Conservation (phyloP, 192 early-diverging fungal genomes). For the Gamsiella multidivaricata region DNA sequence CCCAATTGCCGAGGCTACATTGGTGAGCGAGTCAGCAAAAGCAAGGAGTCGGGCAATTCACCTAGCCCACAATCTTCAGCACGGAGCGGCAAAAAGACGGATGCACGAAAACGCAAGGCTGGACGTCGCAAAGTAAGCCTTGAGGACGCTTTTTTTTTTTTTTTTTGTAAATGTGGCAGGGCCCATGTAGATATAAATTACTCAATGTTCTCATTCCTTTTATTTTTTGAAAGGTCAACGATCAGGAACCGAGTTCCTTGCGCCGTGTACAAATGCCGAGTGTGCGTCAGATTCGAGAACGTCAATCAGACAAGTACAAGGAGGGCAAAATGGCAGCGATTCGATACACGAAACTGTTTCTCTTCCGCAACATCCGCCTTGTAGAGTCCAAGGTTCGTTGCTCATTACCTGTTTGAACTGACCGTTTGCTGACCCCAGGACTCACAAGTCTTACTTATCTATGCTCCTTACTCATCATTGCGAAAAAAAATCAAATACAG, state of each 20-base stretch:
- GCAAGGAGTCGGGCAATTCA: conserved; percentile 5
- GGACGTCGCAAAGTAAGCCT: conserved; percentile 19
- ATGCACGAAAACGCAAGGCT: conserved; percentile 32
- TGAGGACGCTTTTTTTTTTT: not conserved
- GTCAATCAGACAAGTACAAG: conserved; percentile 49
- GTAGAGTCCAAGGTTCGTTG: conserved; percentile 40
- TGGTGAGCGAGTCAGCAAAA: conserved; percentile 54
- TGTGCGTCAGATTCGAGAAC: conserved; percentile 36
- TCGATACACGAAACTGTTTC: conserved; percentile 32
- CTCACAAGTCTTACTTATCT: too few relatives aligned
- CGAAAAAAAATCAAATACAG: too few relatives aligned
- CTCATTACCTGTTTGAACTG: too few relatives aligned
- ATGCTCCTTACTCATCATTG: too few relatives aligned
- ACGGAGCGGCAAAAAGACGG: conserved; percentile 23
- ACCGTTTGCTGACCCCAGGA: too few relatives aligned
- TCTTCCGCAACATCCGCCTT: conserved; percentile 44
- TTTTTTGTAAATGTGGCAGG: too few relatives aligned
- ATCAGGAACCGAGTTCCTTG: conserved; percentile 15
- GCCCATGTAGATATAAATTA: too few relatives aligned
- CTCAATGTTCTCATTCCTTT: not conserved
- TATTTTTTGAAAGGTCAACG: conserved; percentile 15
- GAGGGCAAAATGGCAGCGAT: conserved; percentile 42
- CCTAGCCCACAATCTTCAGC: not conserved
- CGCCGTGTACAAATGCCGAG: conserved; percentile 32
- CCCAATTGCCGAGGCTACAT: conserved; percentile 74